phyloP scores from a whole-genome alignment of 352 stramenopile species.

The Pythium brassicae region DNA sequence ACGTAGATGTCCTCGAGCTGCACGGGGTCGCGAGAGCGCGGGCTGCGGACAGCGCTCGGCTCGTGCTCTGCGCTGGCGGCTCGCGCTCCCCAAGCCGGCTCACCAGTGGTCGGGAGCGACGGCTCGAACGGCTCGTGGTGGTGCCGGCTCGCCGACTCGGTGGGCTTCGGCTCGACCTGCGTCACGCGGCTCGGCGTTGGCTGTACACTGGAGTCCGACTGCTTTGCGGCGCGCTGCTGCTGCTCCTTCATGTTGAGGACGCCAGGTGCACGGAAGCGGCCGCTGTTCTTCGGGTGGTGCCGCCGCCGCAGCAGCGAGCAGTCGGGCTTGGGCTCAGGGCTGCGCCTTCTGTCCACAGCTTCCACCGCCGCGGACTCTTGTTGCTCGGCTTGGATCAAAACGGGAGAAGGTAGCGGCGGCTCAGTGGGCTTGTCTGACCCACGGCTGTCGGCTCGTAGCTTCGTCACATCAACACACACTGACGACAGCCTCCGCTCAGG shows the following conservation, averaged over 20 bases:
- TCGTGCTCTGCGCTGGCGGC: no score
- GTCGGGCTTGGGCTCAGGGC: no score
- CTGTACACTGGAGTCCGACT: background rate
- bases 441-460: background rate
- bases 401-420: no score
- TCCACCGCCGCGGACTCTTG: no score
- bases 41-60: background rate
- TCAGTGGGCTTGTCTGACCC: background rate
- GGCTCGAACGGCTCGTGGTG: no score
- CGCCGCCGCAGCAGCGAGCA: background rate
- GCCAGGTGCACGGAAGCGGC: conserved; percentile 9
- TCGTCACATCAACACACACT: background rate
- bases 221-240: background rate
- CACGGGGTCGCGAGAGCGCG: background rate
- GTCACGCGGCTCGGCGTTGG: background rate
- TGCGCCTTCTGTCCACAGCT: no score
- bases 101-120: no score
- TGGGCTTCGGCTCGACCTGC: background rate
- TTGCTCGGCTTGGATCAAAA: no score
- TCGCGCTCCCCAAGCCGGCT: no score
- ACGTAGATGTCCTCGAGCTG: conserved; percentile 28
- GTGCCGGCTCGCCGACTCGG: no score
- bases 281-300: background rate
- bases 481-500: background rate
- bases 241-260: conserved; percentile 3